A percentile compares a stretch with the other conserved stretches of the same genome.
Conservation (phyloP, 768 basidiomycete genomes). For the Tricholoma sp. region DNA sequence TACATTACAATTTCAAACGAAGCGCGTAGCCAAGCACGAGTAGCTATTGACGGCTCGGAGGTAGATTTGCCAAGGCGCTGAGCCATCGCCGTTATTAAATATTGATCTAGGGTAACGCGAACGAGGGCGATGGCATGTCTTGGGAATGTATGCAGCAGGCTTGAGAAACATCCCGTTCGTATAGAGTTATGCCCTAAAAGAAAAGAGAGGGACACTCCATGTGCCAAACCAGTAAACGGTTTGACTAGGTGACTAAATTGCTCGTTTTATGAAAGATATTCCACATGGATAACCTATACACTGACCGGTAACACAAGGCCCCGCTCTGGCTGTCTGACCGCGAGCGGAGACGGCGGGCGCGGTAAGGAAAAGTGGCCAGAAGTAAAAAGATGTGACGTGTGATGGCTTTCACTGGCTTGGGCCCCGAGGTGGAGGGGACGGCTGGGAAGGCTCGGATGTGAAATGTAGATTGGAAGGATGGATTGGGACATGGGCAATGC, state of each 20-base stretch:
- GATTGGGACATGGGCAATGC: neutral
- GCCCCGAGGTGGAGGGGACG: neutral
- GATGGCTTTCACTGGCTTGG: no score
- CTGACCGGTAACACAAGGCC: neutral
- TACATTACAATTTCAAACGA: no score
- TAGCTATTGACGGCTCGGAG: no score
- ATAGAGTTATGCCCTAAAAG: neutral
- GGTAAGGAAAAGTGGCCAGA: neutral
- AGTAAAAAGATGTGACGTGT: neutral
- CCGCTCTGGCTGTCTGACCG: neutral
- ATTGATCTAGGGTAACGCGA: no score
- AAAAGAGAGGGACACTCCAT: neutral
- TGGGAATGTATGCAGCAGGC: no score
- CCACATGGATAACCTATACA: neutral
- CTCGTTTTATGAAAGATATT: neutral
- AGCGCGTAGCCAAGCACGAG: no score
- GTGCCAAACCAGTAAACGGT: neutral
- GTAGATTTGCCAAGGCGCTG: no score
- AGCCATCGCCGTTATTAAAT: no score
- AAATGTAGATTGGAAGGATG: neutral
- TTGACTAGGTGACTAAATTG: neutral
- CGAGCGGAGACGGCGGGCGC: neutral
- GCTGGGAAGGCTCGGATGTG: neutral
- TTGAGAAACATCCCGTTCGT: no score
- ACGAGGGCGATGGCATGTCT: no score